Base-by-base conservation (phyloP, 805 yeast species). In the Pichia paraexigua region DNA sequence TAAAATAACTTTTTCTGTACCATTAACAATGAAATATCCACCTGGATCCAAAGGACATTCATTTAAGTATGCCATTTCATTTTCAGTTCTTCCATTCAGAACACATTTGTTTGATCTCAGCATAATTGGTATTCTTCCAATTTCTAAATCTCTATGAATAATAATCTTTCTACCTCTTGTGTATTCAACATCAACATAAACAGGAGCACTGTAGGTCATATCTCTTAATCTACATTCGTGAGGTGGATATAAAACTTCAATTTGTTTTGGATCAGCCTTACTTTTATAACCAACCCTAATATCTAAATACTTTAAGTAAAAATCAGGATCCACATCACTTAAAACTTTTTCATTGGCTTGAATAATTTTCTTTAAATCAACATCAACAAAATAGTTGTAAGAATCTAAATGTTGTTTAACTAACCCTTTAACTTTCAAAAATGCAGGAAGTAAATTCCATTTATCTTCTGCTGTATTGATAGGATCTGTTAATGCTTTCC, bases 71-170 rank as follows among this genome's bases (percentile, higher is more conserved):
- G 99, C 97, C 98, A 94, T 92, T 59, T 81, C 85, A 30, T 72
- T 67, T 62, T 92, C 96, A 47, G 80, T 74, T 46, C 86, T 82
- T 20, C 90, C 95, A 55, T 81, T 81, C 53, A 94, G 72, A 37
- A 88, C 83, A 76, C 99, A 94, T 66, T 90, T 89, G 65, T 89
- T 87, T 25, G 96, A 87, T 60, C 97, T 77, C 60, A 94, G 76
- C 99, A 94, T 94, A 62, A 94, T 83, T n/a, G 99, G 99, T 97
- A 94, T 94, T 63, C 96, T 80, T 37, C 99, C 99, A 54, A 94
- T 92, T 65, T 91, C 97, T 54, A 94, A 78, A 63, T 89, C 95
- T 61, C 86, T 78, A 60, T 89, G 92, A 74, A 88, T 80, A 59
- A 92, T 87, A 66, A 94, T 87, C 67, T 89, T 90, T 56, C 92